Percentiles rank a stretch among this genome's conserved stretches.
Evolutionary conservation across 2,329 filamentous ascomycete species (phyloP).

Genomic region (Penicillium sp.): DNA sequence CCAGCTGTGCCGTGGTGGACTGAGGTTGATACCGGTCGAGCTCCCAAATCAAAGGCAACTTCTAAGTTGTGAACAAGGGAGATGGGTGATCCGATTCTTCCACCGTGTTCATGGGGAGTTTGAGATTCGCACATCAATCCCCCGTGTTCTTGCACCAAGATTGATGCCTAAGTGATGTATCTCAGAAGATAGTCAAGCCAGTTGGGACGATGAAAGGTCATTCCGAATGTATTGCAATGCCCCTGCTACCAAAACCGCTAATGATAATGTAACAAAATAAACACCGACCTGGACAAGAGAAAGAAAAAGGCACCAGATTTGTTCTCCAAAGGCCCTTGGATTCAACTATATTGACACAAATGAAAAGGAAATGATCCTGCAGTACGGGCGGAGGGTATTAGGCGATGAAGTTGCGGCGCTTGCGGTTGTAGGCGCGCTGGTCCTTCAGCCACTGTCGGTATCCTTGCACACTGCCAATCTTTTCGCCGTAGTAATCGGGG

Average conservation of each 20-base stretch:
- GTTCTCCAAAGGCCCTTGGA: not conserved
- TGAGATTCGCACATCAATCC: not conserved
- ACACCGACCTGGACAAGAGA: constrained; percentile 23
- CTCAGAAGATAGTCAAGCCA: too few relatives aligned
- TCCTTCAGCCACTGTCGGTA: constrained; percentile 98
- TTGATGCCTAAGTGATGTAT: too few relatives aligned
- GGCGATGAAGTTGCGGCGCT: constrained; percentile 58
- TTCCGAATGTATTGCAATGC: constrained; percentile 22
- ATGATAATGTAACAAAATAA: constrained; percentile 25
- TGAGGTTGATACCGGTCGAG: constrained; percentile 49
- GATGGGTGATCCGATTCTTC: too few relatives aligned
- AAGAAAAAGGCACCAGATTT: constrained; percentile 14
- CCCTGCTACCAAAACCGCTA: constrained; percentile 25
- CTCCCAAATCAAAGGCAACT: constrained; percentile 19
- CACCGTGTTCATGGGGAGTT: too few relatives aligned
- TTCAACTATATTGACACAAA: constrained; percentile 21
- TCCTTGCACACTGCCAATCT: constrained; percentile 88
- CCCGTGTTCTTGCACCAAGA: too few relatives aligned
- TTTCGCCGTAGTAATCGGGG: constrained; percentile 97
- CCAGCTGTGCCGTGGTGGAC: constrained; percentile 70
- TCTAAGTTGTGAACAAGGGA: constrained; percentile 26
- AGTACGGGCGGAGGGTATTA: constrained; percentile 17
- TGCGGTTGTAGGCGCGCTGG: constrained; percentile 94
- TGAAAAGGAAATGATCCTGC: not conserved
- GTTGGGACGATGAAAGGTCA: constrained; percentile 15